Evolutionary conservation across 2,329 filamentous ascomycete species (phyloP).

Genomic region (Fusarium udum): DNA sequence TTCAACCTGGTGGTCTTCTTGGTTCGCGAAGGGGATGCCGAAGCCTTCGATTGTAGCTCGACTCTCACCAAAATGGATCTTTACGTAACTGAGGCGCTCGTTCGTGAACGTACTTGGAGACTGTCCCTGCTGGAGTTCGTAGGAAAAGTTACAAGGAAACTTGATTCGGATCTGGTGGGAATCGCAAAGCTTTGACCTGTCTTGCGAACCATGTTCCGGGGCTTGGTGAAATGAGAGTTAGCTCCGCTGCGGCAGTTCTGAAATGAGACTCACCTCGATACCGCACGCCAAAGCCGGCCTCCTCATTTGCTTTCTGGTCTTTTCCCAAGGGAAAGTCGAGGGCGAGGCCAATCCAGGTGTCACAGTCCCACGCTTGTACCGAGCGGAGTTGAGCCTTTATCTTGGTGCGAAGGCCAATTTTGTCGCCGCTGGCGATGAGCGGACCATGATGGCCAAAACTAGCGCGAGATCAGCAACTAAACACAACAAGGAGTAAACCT

Average conservation of each 20-base stretch:
- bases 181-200: not conserved
- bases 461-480: not conserved
- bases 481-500: not conserved
- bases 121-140: not conserved
- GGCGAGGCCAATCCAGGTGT: not conserved
- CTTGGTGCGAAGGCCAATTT: not conserved
- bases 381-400: not conserved
- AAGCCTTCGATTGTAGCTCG: not conserved
- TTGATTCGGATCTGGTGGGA: not conserved
- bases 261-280: not conserved
- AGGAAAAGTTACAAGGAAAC: not conserved
- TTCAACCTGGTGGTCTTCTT: not conserved
- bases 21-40: conserved; percentile 4
- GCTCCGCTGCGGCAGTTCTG: not conserved
- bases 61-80: not conserved
- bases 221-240: not conserved
- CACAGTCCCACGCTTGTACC: not conserved
- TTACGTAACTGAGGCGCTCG: not conserved
- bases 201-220: not conserved
- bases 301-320: not conserved
- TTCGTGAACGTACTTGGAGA: not conserved
- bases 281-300: conserved; percentile 1
- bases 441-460: conserved; percentile 5
- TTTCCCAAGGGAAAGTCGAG: not conserved
- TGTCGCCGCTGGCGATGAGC: conserved; percentile 1